A percentile compares a stretch with the other conserved stretches of the same genome.
These are phyloP conservation scores for Cyberlindnera samutprakarnensis DNA, from an alignment of 805 yeast genomes.

Conservation along the genomic window DNA sequence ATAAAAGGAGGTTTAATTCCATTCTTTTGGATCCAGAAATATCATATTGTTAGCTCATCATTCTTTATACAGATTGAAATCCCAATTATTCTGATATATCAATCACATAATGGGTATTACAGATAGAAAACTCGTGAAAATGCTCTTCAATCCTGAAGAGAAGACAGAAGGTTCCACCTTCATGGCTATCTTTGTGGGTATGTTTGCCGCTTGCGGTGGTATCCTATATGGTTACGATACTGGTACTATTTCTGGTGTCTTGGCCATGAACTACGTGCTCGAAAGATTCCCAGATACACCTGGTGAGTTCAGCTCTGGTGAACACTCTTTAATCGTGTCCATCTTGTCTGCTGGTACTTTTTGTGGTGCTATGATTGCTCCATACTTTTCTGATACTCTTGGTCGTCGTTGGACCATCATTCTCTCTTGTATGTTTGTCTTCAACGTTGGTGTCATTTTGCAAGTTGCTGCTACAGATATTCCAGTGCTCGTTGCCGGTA, in stretches of 20 bases:
- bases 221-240: constrained; percentile 63
- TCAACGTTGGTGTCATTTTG: constrained; percentile 45
- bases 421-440: constrained; percentile 33
- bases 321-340: constrained; percentile 54
- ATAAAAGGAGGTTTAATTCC: too few species aligned
- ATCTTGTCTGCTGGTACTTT: constrained; percentile 68
- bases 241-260: constrained; percentile 56
- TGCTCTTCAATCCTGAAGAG: constrained; percentile 36
- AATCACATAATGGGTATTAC: not conserved
- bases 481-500: constrained; percentile 49
- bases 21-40: too few species aligned
- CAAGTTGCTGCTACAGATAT: constrained; percentile 39
- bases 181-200: constrained; percentile 43
- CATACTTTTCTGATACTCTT: constrained; percentile 44
- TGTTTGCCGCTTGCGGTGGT: constrained; percentile 63
- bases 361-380: constrained; percentile 54
- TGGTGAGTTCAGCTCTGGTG: constrained; percentile 32
- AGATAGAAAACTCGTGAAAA: constrained; percentile 13
- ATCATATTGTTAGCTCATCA: too few species aligned
- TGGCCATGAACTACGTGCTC: constrained; percentile 53
- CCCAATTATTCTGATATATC: too few species aligned
- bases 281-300: constrained; percentile 31
- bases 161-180: constrained; percentile 40
- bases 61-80: too few species aligned
- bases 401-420: constrained; percentile 48